phyloP scores from a whole-genome alignment of 2,329 filamentous ascomycete genomes.

The Aspergillus japonicus region DNA sequence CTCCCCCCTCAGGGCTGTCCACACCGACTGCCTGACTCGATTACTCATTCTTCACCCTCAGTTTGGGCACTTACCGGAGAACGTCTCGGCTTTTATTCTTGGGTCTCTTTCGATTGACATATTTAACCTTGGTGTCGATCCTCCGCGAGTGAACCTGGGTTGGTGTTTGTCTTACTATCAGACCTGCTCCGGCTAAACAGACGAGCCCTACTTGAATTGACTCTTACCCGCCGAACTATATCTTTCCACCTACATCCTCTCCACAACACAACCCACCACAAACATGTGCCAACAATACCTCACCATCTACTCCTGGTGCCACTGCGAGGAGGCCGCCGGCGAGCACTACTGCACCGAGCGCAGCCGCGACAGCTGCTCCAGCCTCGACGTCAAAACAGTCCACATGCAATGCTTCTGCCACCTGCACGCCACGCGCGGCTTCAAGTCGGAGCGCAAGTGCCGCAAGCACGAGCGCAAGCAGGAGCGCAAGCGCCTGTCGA shows the following conservation, averaged over 20 bases:
- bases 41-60: not conserved
- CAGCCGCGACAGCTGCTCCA: conserved; percentile 30
- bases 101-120: not conserved
- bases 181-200: not conserved
- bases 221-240: too few species aligned
- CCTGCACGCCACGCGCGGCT: conserved; percentile 33
- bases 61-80: conserved; percentile 1
- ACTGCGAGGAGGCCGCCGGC: conserved; percentile 38
- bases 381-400: conserved; percentile 35
- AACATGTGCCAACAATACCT: conserved; percentile 40
- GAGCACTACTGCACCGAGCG: conserved; percentile 30
- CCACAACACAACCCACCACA: not conserved
- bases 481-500: conserved; percentile 5
- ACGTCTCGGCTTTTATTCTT: not conserved
- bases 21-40: conserved; percentile 2
- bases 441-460: conserved; percentile 33
- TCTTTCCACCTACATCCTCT: too few species aligned
- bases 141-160: not conserved
- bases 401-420: conserved; percentile 43
- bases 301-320: conserved; percentile 40
- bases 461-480: conserved; percentile 20
- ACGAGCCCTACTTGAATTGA: not conserved
- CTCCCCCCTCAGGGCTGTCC: not conserved
- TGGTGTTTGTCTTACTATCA: not conserved
- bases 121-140: not conserved